Base-by-base conservation (phyloP, 2,329 filamentous ascomycete genomes). In the Penicillium sp. region DNA sequence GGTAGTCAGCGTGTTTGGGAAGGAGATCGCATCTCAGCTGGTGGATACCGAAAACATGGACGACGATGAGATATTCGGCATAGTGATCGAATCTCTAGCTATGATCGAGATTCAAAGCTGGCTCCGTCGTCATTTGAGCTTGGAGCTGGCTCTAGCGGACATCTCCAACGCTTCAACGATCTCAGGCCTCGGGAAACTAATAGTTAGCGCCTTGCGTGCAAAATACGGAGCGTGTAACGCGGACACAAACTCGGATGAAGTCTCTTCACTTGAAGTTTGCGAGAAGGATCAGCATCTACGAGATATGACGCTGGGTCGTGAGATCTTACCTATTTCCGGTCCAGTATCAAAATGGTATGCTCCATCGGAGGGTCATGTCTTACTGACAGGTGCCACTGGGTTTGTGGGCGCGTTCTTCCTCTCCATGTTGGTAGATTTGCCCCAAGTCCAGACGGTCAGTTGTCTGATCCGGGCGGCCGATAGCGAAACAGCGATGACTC, bases 361-460 rank as follows among this genome's bases (percentile, higher is more conserved):
- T 1, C 26, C 43, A 13, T 7, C 26, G 17, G 54, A 54, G 29
- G 54, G 54, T 7, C 15, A 26, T 4, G 17, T 56, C 1, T 46
- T 56, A n/a, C 9, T 56, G 1, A 53, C 50, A 3, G 53, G 50
- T 3, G 53, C 46, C 2, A 53, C 53, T 6, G 53, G 53, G 1
- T 56, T 56, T 13, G 24, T 53, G 3, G 50, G 49, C 12, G 36
- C 53, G 4, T 54, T 51, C 7, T 5, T 51, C 4, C 33, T 56
- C 7, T 26, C 21, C 3, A 12, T 17, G 18, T 23, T 56, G 1
- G 30, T 53, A 1, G 4, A 13, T 2, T n/a, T 48, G 18, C 43
- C 46, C 1, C 2, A 76, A 18, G 75, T 83, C 4, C 21, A 54
- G 17, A 36, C 32, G 0, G 46, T 64, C 20, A 46, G 48, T 13